Evolutionary conservation across 805 yeast species (phyloP).

Genomic region (Scheffersomyces lignosus): DNA sequence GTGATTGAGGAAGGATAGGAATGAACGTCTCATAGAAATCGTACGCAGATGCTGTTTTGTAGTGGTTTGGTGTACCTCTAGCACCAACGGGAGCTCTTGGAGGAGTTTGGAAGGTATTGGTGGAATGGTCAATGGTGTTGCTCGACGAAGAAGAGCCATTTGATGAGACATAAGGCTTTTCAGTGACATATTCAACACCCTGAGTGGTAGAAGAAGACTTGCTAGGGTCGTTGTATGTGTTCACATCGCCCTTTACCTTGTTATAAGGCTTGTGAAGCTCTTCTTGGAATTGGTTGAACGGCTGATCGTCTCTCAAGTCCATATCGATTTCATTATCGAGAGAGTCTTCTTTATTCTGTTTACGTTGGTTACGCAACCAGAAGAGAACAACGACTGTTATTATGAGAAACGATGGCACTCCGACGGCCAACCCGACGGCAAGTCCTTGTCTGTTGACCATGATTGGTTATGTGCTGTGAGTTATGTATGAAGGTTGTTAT

Average conservation of each 20-base stretch:
- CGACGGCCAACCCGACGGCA: conserved; percentile 44
- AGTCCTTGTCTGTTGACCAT: conserved; percentile 16
- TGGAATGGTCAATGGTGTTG: conserved; percentile 7
- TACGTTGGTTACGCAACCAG: conserved; percentile 30
- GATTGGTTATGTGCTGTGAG: not conserved
- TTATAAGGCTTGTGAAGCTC: conserved; percentile 30
- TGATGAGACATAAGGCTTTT: conserved; percentile 7
- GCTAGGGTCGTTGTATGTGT: conserved; percentile 8
- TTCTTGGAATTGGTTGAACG: conserved; percentile 36
- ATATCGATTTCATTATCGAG: conserved; percentile 29
- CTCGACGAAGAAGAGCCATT: conserved; percentile 7
- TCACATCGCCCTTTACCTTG: not conserved
- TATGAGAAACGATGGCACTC: conserved; percentile 37
- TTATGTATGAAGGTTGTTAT: too few relatives aligned
- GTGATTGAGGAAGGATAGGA: conserved; percentile 38
- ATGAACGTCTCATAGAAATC: conserved; percentile 45
- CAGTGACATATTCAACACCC: conserved; percentile 1
- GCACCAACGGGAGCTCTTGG: not conserved
- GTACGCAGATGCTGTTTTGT: conserved; percentile 29
- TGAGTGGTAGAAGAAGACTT: conserved; percentile 8
- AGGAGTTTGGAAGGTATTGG: conserved; percentile 1
- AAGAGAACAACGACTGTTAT: conserved; percentile 21
- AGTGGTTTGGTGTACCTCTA: conserved; percentile 5
- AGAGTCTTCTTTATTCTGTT: conserved; percentile 33
- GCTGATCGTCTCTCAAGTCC: conserved; percentile 36